Base-by-base conservation (phyloP, 2,329 filamentous ascomycete species). In the Fusarium xylarioides region DNA sequence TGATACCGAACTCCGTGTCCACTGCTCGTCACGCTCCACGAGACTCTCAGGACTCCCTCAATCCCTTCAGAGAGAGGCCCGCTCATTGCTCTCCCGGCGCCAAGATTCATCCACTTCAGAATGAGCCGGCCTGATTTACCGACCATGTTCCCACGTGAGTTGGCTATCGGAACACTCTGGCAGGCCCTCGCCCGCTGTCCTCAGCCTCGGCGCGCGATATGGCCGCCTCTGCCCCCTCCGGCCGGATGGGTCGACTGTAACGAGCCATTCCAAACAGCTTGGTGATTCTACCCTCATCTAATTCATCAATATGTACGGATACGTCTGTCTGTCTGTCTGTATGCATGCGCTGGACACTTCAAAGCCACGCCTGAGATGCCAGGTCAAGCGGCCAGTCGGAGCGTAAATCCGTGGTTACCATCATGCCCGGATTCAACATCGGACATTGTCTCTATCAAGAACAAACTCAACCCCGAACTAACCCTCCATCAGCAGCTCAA, bases 381-480 rank as follows among this genome's bases (percentile, higher is more conserved):
- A 42, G 44, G n/a, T 58, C 40, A 32, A 64, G 52, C 66, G 66
- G 66, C 53, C 58, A 61, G 44, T 43, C 66, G 66, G 66, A 46
- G 66, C 66, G 66, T 38, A 53, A 34, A 69, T n/a, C 66, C 66
- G 66, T 64, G 40, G 58, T 53, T 35, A 44, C 65, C 66, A 69
- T 69, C 40, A n/a, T 47, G 58, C 19, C 53, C 44, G 23, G 53
- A 57, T 58, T 65, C 50, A 63, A 73, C 64, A 37, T 65, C 57
- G 63, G 68, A 42, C 52, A 32, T 46, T 66, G 52, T 49, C 70
- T 63, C 19, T 58, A 65, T 70, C 66, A 65, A 73, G 65, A 70
- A 73, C 55, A 55, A 47, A 46, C 60, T 62, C 58, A 58, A 53
- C 47, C 42, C 56, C 54, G 44, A 64, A 54, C 42, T 50, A 63